Base-by-base conservation (phyloP, 257 asterid species). In the Forsythia suspensa region DNA sequence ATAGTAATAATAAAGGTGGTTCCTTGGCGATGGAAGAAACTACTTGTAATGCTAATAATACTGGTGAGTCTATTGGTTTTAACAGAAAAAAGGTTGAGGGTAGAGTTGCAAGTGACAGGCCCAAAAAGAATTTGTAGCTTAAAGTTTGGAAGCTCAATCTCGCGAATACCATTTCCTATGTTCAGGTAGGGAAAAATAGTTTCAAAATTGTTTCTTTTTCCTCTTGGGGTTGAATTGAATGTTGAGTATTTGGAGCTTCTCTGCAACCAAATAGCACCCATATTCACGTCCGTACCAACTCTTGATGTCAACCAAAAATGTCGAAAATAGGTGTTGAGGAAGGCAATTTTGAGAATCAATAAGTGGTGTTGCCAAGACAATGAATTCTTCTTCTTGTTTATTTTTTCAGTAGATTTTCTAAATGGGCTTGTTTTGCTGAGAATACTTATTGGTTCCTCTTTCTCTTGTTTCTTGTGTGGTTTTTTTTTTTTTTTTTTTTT, bases 41-140 rank as follows among this genome's bases (percentile, higher is more conserved):
- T 13, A 61, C 71, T 29, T 77, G 18, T 63, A 77, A 80, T 68
- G 66, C 39, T 41, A 77, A 42, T 36, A 68, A 57, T 72, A 77
- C 16, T 39, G 68, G 67, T 18, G 96, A 82, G 83, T 67, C 75
- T 65, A 38, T 76, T 29, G 97, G 91, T 70, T 95, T 90, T 82
- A 95, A 91, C 76, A 85, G 82, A 73, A 89, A 90, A 88, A 90
- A 97, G 87, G 98, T 98, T 24, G 92, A 91, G 72, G 98, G 98
- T 48, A 87, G 83, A 83, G 95, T 91, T 85, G 86, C 55, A 18
- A 82, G 80, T 71, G 90, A 85, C 59, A 77, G 84, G 83, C 86
- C 90, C 46, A 92, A 81, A 82, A 90, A 84, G 85, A 80, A 84
- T 71, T 87, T 92, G 84, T 91, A 90, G 79, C 94, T 87, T 61